Base-by-base conservation (phyloP, 2,329 filamentous ascomycete species). In the Malbranchea cinnamomea region DNA sequence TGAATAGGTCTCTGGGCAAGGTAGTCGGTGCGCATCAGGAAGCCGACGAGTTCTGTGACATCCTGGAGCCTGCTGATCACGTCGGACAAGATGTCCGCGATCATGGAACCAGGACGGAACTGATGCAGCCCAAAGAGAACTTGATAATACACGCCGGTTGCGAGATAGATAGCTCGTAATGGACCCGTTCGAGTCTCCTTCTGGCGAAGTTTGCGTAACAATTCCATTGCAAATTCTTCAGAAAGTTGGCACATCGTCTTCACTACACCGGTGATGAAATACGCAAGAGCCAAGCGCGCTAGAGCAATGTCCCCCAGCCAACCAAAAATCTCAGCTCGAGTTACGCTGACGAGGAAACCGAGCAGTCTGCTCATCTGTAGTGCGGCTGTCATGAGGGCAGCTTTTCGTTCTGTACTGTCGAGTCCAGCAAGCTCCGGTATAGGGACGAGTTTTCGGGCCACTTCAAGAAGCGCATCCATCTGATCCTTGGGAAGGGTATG, bases 191-290 rank as follows among this genome's bases (percentile, higher is more conserved):
- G 32, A 33, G 28, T 38, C 33, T 42, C 34, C 38, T 36, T 30
- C 27, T 5, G 21, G 12, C 25, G 31, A 5, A 34, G 15, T 3
- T 29, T 18, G 4, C 21, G 20, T 6, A 30, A 15, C 13, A 34
- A 21, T 6, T 26, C 26, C 22, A 19, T 2, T 8, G 33, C 17
- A 13, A 37, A 35, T 7, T 25, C 14, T n/a, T 33, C 25, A 6
- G 47, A 45, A 11, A 32, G 23, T 6, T 44, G 30, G n/a, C 31
- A 35, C 6, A 50, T 28, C 7, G 32, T 20, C 11, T 35, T 35
- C 6, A 32, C 32, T 17, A 38, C 40, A 25, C 32, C 23, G 11
- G 33, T 28, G 15, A 50, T 23, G 1, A 46, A 10, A 22, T 36
- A 36, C n/a, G 39, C 35, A 11, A 43, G 26, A 1, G 37, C 31